These are phyloP conservation scores for Solanum megistacrolobum DNA, from an alignment of 257 asterid genomes.

Conservation along the genomic window DNA sequence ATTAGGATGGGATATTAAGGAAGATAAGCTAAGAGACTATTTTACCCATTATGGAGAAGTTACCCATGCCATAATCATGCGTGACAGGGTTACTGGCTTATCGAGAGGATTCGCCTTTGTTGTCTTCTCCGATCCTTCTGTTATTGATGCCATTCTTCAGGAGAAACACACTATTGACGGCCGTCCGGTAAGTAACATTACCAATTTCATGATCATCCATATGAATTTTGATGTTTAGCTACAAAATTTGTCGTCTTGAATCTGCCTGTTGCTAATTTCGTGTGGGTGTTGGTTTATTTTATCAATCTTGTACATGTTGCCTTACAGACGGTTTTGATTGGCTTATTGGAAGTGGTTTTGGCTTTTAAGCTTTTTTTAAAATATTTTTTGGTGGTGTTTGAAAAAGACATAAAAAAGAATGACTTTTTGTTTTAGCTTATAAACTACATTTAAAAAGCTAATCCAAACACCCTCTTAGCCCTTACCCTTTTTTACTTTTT, in stretches of 20 bases:
- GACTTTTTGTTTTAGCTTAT: neutral
- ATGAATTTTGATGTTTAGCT: neutral
- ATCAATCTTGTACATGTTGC: neutral
- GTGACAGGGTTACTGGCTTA: constrained; percentile 53
- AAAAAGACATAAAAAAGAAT: neutral
- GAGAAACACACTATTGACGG: constrained; percentile 76
- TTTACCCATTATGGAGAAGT: constrained; percentile 66
- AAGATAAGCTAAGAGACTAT: constrained; percentile 65
- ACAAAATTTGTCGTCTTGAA: neutral
- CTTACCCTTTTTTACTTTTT: no score
- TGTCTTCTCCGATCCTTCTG: constrained; percentile 61
- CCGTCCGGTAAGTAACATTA: constrained; percentile 46
- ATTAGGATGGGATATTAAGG: constrained; percentile 78
- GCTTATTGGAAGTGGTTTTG: neutral
- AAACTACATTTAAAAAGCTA: neutral
- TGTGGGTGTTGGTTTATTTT: neutral
- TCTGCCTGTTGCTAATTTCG: neutral
- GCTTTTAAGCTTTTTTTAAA: no score
- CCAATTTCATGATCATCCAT: neutral
- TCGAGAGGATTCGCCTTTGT: constrained; percentile 86
- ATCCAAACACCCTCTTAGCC: neutral
- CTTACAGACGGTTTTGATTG: neutral
- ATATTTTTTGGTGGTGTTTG: neutral
- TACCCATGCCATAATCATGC: constrained; percentile 63
- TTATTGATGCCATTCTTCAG: constrained; percentile 61